Conservation (phyloP, 2,329 filamentous ascomycete genomes). For the Phaeosphaeriaceae sp. region DNA sequence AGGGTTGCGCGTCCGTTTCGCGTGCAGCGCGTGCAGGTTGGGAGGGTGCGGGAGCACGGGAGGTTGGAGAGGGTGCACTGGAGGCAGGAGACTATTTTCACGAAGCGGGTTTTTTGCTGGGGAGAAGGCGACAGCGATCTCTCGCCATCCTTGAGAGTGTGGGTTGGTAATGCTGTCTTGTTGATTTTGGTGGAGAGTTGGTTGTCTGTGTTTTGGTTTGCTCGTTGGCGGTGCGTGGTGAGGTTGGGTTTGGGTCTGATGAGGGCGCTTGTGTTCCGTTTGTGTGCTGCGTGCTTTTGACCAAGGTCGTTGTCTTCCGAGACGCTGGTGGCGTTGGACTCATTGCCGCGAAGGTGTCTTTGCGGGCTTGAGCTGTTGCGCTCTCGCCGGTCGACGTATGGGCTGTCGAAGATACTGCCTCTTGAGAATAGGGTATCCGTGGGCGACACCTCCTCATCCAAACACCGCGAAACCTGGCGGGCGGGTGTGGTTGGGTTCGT, state of each 20-base stretch:
- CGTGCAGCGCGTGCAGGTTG: conserved; percentile 36
- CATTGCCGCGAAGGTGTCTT: conserved; percentile 3
- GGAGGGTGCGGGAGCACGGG: conserved; percentile 37
- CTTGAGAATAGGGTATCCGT: conserved; percentile 33
- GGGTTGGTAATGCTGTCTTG: no score
- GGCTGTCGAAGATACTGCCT: conserved; percentile 29
- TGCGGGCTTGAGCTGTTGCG: not conserved
- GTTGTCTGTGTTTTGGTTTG: conserved; percentile 1
- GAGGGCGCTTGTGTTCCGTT: not conserved
- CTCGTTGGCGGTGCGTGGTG: not conserved
- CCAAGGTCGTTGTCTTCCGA: conserved; percentile 2
- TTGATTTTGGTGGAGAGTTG: not conserved
- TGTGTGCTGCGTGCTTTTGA: not conserved
- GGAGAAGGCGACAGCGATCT: not conserved
- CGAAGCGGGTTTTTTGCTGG: conserved; percentile 12
- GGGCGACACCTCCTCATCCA: conserved; percentile 23
- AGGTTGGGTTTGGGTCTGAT: not conserved
- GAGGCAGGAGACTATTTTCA: conserved; percentile 36
- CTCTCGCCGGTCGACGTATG: no score
- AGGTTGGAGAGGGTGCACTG: conserved; percentile 36
- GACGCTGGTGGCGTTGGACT: conserved; percentile 12
- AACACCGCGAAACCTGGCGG: not conserved
- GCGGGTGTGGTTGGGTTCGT: not conserved
- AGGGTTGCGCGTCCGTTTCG: conserved; percentile 18
- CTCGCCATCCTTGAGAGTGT: no score